Evolutionary conservation across 2,329 filamentous ascomycete genomes (phyloP).

Genomic region (Fusarium phyllophilum): DNA sequence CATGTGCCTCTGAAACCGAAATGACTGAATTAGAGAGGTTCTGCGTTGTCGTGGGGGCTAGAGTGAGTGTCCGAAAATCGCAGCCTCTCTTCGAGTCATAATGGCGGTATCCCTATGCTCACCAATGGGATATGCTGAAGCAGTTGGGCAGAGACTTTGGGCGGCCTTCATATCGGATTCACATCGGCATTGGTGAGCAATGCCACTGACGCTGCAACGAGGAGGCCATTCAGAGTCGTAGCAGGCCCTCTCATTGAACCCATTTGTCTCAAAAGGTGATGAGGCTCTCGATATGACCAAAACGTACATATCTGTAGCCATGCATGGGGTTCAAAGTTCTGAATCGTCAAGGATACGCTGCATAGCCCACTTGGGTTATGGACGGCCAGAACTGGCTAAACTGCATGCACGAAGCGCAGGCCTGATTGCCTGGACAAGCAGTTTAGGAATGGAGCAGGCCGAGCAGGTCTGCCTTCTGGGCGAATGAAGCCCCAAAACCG

Average conservation of each 20-base stretch:
- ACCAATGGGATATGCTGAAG: constrained; percentile 38
- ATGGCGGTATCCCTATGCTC: constrained; percentile 39
- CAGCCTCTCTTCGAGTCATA: constrained; percentile 39
- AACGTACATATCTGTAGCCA: constrained; percentile 31
- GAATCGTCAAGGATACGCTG: constrained; percentile 22
- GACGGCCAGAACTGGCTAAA: constrained; percentile 37
- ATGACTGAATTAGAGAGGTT: constrained; percentile 23
- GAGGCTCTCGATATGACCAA: constrained; percentile 36
- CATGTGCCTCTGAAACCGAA: constrained; percentile 27
- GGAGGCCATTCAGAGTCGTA: constrained; percentile 31
- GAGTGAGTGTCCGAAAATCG: constrained; percentile 31
- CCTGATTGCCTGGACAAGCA: constrained; percentile 36
- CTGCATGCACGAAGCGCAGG: constrained; percentile 28
- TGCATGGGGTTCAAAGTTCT: constrained; percentile 34
- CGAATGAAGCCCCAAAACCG: constrained; percentile 21
- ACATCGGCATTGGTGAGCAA: constrained; percentile 34
- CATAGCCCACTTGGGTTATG: constrained; percentile 34
- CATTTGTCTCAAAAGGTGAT: constrained; percentile 36
- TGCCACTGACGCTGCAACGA: constrained; percentile 33
- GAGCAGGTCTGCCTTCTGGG: constrained; percentile 34
- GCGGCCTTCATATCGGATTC: constrained; percentile 28
- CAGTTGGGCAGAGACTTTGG: constrained; percentile 35
- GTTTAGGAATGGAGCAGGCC: constrained; percentile 30
- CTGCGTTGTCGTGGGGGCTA: constrained; percentile 37
- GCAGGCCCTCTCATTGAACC: constrained; percentile 25